A percentile compares a stretch with the other conserved stretches of the same genome.
Conservation (phyloP, 805 yeast species). For the Kazachstania viticola region DNA sequence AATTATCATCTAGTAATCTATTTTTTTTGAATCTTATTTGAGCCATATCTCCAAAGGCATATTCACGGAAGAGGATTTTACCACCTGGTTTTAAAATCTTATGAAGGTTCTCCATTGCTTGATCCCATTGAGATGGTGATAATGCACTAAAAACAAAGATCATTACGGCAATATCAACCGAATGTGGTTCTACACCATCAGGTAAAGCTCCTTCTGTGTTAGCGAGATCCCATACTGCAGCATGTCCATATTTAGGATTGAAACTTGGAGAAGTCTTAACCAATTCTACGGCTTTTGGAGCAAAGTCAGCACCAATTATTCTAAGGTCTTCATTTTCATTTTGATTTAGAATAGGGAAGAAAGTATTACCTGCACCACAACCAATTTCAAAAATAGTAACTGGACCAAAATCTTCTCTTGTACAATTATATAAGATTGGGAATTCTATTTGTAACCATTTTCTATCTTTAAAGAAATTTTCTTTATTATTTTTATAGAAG, state of each 20-base stretch:
- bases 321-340: slow-evolving; percentile 69
- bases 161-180: slow-evolving; percentile 89
- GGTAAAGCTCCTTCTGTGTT: slow-evolving; percentile 66
- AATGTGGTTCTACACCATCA: slow-evolving; percentile 66
- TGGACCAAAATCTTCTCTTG: slow-evolving; percentile 60
- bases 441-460: slow-evolving; percentile 94
- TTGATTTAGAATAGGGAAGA: slow-evolving; percentile 77
- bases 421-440: slow-evolving; percentile 71
- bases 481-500: slow-evolving; percentile 81
- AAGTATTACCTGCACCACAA: slow-evolving; percentile 96
- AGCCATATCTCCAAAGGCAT: slow-evolving; percentile 92
- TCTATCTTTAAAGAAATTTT: slow-evolving; percentile 91
- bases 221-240: slow-evolving; percentile 93
- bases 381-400: slow-evolving; percentile 81
- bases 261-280: slow-evolving; percentile 58
- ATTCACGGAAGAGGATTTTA: slow-evolving; percentile 77
- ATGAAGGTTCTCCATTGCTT: slow-evolving; percentile 60
- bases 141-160: slow-evolving; percentile 89
- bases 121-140: slow-evolving; percentile 82
- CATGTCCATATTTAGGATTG: slow-evolving; percentile 51
- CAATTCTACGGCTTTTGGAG: slow-evolving; percentile 78
- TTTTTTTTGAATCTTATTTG: slow-evolving; percentile 88
- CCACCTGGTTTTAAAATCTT: slow-evolving; percentile 89
- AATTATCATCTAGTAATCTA: slow-evolving; percentile 79
- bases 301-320: slow-evolving; percentile 81